Percentiles rank a stretch among this genome's conserved stretches.
Evolutionary conservation across 768 basidiomycete genomes (phyloP).

Genomic region (Boletales sp.): DNA sequence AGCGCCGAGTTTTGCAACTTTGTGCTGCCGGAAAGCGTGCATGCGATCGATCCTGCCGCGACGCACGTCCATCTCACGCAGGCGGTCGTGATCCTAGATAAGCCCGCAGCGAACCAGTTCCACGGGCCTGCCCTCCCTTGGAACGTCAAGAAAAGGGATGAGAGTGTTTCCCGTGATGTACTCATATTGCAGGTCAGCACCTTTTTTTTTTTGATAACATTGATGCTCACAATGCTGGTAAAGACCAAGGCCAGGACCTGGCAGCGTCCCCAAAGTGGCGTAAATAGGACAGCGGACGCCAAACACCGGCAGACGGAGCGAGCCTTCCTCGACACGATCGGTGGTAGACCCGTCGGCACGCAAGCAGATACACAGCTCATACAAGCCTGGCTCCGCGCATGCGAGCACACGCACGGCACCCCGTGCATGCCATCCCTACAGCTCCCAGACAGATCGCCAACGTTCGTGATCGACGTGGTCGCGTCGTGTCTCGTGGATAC

Average conservation of each 20-base stretch:
- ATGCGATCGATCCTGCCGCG: conserved; percentile 1
- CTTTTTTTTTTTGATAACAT: neutral
- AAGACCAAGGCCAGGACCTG: conserved; percentile 5
- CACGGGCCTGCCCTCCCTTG: conserved; percentile 7
- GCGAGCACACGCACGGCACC: conserved; percentile 9
- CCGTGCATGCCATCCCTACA: conserved; percentile 2
- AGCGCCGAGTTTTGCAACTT: conserved; percentile 5
- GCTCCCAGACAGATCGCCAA: neutral
- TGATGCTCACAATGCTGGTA: neutral
- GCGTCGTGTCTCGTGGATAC: conserved; percentile 15
- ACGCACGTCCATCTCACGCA: conserved; percentile 17
- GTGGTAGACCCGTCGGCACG: conserved; percentile 6
- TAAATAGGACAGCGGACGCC: neutral
- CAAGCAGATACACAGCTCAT: conserved; percentile 8
- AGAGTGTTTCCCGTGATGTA: neutral
- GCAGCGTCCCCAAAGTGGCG: too few species aligned
- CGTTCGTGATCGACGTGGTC: conserved; percentile 13
- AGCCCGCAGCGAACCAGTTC: neutral
- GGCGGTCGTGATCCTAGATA: conserved; percentile 1
- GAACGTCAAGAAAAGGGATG: neutral
- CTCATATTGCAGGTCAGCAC: conserved; percentile 7
- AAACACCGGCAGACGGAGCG: neutral
- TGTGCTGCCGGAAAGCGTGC: neutral
- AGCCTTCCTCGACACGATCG: conserved; percentile 1
- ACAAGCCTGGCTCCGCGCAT: conserved; percentile 11